Evolutionary conservation across 192 early-diverging fungal species (phyloP), one percentile per base, ranked within the genome.

Genomic region (Ambispora gerdemannii): DNA sequence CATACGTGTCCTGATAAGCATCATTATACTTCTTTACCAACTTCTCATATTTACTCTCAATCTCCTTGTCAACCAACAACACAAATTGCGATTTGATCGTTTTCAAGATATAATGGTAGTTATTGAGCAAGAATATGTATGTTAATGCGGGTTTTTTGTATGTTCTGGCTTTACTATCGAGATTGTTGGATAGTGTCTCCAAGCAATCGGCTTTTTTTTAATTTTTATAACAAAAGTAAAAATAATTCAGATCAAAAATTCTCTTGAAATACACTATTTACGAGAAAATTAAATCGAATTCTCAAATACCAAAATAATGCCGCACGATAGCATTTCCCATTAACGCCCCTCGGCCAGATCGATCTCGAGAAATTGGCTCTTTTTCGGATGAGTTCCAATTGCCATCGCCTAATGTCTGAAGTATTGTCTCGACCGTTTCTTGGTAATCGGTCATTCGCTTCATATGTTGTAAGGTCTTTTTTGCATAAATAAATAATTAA

Each of bases 91-190:
- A 78, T 28, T 85, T 80, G 47, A 91, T 81, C 4, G 84, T 79
- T 72, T 91, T 89, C 7, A 83, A 71, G 32, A 91, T 87, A 71
- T 90, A 89, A 63, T 92, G 80, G 60, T 84, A 91, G 72, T 95
- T 95, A 79, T 95, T 95, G 27, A 95, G 78, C 38, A 92, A 71
- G 72, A 95, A 95, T 22, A 95, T 74, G 4, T 75, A 73, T 0
- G 84, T 78, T 30, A 95, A 70, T 0, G 87, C 78, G 15, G 83
- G 79, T 63, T 89, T 86, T 52, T 91, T 91, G 76, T 93, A 93
- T 15, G 77, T 77, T 62, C 82, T 86, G 17, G 91, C 77, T 76
- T 92, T 92, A 4, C 50, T 52, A 32, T 93, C 89, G 50, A 95
- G 73, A 24, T 76, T 87, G 4, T 74, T 74, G 15, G 77, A 70